Conservation (phyloP, 768 basidiomycete species). For the Mycena venus region DNA sequence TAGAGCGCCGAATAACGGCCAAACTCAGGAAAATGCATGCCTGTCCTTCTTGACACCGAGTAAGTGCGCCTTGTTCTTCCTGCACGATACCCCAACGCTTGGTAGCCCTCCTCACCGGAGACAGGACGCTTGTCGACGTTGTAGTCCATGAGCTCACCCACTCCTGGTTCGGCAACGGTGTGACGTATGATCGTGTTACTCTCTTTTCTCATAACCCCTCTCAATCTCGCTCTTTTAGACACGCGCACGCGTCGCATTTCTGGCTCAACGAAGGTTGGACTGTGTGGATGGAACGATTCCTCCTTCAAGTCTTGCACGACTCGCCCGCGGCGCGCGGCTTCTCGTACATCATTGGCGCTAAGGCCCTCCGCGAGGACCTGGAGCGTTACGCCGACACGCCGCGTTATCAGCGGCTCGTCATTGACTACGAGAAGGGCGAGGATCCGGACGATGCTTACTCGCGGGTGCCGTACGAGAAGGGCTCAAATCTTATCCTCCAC, state of each 20-base stretch:
- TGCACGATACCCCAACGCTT: background rate
- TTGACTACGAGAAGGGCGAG: conserved; percentile 79
- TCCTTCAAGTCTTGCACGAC: conserved; percentile 73
- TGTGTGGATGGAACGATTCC: conserved; percentile 89
- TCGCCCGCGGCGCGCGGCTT: conserved; percentile 85
- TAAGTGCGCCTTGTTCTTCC: conserved; percentile 45
- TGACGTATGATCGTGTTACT: conserved; percentile 62
- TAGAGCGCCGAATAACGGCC: conserved; percentile 1
- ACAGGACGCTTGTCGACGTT: conserved; percentile 89
- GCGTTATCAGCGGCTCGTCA: conserved; percentile 85
- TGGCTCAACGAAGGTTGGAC: conserved; percentile 97
- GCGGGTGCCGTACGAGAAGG: conserved; percentile 89
- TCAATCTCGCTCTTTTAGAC: conserved; percentile 48
- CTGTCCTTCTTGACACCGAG: conserved; percentile 91
- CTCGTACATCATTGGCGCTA: conserved; percentile 82
- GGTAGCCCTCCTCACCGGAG: conserved; percentile 86
- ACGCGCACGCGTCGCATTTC: conserved; percentile 83
- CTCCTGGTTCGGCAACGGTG: conserved; percentile 92
- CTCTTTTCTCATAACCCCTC: background rate
- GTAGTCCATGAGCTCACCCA: conserved; percentile 91
- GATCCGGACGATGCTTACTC: conserved; percentile 86
- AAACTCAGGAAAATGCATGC: conserved; percentile 86
- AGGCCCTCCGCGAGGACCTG: conserved; percentile 80
- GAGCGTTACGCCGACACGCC: conserved; percentile 70
- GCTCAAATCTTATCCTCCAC: conserved; percentile 88